Evolutionary conservation across 2,329 filamentous ascomycete species (phyloP).

Genomic region (Thelonectria olida): DNA sequence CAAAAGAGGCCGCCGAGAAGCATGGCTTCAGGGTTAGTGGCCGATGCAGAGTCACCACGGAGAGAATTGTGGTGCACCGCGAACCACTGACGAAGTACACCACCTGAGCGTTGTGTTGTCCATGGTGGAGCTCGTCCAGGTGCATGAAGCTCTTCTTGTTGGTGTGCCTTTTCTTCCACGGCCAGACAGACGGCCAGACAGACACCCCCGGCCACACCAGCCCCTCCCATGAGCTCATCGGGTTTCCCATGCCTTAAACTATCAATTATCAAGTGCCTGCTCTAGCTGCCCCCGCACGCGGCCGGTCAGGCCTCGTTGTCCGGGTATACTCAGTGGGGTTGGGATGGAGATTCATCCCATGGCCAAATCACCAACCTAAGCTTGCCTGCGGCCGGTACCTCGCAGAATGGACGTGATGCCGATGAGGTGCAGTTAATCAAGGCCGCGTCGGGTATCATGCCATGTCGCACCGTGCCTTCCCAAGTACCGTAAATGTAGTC

Average conservation of each 20-base stretch:
- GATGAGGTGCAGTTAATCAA: constrained; percentile 6
- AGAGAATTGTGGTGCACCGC: background rate
- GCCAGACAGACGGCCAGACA: constrained; percentile 1
- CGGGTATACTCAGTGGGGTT: constrained; percentile 1
- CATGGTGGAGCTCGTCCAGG: constrained; percentile 17
- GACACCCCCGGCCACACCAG: constrained; percentile 5
- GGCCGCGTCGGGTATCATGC: constrained; percentile 23
- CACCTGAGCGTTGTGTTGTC: constrained; percentile 10
- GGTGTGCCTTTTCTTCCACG: constrained; percentile 20
- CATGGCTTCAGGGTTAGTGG: background rate
- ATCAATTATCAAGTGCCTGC: constrained; percentile 2
- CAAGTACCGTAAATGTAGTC: constrained; percentile 8
- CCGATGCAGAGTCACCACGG: background rate
- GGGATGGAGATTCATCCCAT: constrained; percentile 23
- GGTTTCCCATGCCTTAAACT: background rate
- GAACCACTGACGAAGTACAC: constrained; percentile 19
- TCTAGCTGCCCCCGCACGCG: constrained; percentile 12
- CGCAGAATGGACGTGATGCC: constrained; percentile 13
- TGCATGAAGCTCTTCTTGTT: constrained; percentile 19
- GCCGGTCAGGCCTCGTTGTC: constrained; percentile 20
- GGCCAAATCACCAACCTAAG: constrained; percentile 11
- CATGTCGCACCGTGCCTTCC: constrained; percentile 26
- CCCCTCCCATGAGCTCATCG: constrained; percentile 18
- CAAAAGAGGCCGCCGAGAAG: background rate
- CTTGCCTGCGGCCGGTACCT: constrained; percentile 9